Percentiles rank a stretch among this genome's conserved stretches.
phyloP scores from a whole-genome alignment of 2,329 filamentous ascomycete species.

The Verticillium zaregamsianum region DNA sequence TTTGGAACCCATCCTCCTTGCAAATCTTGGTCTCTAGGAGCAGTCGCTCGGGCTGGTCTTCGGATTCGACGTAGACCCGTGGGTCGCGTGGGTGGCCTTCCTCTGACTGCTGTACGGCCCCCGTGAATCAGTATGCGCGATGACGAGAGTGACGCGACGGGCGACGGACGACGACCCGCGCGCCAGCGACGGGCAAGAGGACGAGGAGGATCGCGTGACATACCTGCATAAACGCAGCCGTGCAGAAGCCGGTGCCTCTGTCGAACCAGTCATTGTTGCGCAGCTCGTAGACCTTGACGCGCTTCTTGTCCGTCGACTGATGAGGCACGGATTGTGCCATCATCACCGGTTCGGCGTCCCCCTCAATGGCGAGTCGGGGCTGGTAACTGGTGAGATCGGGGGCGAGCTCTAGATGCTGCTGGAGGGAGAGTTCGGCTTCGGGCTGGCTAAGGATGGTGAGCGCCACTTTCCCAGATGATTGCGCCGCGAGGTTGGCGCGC shows the following conservation, averaged over 20 bases:
- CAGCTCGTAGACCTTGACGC: constrained; percentile 98
- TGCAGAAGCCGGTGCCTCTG: constrained; percentile 92
- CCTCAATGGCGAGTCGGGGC: constrained; percentile 40
- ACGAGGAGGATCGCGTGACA: constrained; percentile 24
- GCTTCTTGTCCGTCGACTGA: constrained; percentile 62
- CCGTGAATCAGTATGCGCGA: constrained; percentile 4
- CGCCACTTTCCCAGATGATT: constrained; percentile 39
- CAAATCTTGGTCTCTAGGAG: constrained; percentile 85
- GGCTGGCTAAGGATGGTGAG: constrained; percentile 50
- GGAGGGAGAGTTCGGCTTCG: constrained; percentile 53
- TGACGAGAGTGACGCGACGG: background rate
- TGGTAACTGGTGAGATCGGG: constrained; percentile 45
- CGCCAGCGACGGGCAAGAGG: constrained; percentile 5
- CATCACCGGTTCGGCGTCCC: constrained; percentile 59
- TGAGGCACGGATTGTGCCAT: constrained; percentile 70
- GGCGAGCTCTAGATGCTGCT: constrained; percentile 55
- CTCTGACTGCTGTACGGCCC: constrained; percentile 38
- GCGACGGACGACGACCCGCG: background rate
- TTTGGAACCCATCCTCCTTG: constrained; percentile 95
- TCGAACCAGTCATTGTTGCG: constrained; percentile 99
- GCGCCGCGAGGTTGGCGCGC: constrained; percentile 7
- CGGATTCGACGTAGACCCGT: constrained; percentile 85
- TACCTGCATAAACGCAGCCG: constrained; percentile 70
- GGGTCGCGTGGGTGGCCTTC: constrained; percentile 70
- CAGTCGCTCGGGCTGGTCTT: constrained; percentile 80